Conservation (phyloP, 2,329 filamentous ascomycete species). For the Aspergillus arachidicola region DNA sequence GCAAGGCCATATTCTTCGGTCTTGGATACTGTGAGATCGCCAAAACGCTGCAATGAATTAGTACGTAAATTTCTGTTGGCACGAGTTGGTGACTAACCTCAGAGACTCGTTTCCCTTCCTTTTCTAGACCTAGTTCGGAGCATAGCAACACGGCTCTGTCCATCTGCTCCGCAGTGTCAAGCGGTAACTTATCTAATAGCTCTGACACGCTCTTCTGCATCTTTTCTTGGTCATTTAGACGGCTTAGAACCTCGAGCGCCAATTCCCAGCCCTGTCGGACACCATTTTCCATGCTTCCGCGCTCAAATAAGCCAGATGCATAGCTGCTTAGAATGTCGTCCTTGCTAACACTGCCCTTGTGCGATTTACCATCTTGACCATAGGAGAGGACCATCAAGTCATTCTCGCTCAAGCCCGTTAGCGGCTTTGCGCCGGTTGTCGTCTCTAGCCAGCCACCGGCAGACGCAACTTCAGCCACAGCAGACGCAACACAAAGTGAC, state of each 20-base stretch:
- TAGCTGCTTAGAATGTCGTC: slow-evolving; percentile 79
- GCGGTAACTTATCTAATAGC: slow-evolving; percentile 71
- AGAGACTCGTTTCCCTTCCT: slow-evolving; percentile 77
- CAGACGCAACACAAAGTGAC: slow-evolving; percentile 77
- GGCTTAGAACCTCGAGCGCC: slow-evolving; percentile 77
- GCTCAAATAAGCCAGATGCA: slow-evolving; percentile 62
- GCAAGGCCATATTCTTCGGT: slow-evolving; percentile 82
- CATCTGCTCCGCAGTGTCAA: slow-evolving; percentile 70
- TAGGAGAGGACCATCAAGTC: slow-evolving; percentile 82
- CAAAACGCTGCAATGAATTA: slow-evolving; percentile 67
- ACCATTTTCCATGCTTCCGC: slow-evolving; percentile 37
- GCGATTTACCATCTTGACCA: slow-evolving; percentile 58
- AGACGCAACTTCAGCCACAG: slow-evolving; percentile 82
- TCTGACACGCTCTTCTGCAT: slow-evolving; percentile 75
- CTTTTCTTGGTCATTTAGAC: slow-evolving; percentile 72
- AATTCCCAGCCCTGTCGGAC: slow-evolving; percentile 82
- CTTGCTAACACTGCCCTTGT: slow-evolving; percentile 62
- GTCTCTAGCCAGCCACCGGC: slow-evolving; percentile 79
- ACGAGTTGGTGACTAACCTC: slow-evolving; percentile 62
- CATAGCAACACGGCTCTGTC: slow-evolving; percentile 82
- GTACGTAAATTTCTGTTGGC: slow-evolving; percentile 5
- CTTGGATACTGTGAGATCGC: slow-evolving; percentile 71
- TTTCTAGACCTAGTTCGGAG: slow-evolving; percentile 74
- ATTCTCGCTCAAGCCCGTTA: slow-evolving; percentile 71
- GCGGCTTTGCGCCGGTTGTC: slow-evolving; percentile 56